phyloP scores from a whole-genome alignment of 2,329 filamentous ascomycete species.

The Aspergillus sp. region DNA sequence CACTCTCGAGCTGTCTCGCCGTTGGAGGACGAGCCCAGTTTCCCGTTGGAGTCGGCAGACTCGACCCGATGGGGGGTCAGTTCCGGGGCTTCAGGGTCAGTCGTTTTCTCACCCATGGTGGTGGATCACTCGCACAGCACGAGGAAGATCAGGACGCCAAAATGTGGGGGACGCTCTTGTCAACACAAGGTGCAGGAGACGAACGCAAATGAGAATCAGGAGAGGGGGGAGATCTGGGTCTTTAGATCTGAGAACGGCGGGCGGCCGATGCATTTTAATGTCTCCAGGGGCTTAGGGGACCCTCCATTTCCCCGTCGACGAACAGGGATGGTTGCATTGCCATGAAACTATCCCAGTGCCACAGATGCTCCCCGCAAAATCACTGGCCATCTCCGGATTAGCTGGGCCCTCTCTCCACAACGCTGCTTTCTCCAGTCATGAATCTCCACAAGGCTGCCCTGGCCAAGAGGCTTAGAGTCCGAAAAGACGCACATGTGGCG shows the following conservation, averaged over 20 bases:
- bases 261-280: conserved; percentile 3
- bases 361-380: background rate
- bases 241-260: background rate
- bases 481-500: conserved; percentile 6
- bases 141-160: conserved; percentile 2
- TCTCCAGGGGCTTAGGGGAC: background rate
- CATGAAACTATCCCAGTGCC: background rate
- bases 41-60: conserved; percentile 7
- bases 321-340: background rate
- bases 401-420: background rate
- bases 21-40: conserved; percentile 1
- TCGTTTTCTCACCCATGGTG: conserved; percentile 11
- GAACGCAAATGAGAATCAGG: conserved; percentile 11
- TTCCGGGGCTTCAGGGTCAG: conserved; percentile 9
- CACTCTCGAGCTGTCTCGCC: conserved; percentile 11
- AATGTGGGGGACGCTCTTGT: background rate
- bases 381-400: conserved; percentile 2
- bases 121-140: background rate
- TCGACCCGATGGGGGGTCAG: conserved; percentile 3
- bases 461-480: conserved; percentile 11
- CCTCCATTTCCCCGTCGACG: background rate
- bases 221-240: conserved; percentile 1
- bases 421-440: background rate
- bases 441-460: background rate
- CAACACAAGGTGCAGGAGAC: background rate